These are phyloP conservation scores for Colletotrichum sp. DNA, from an alignment of 2,329 filamentous ascomycete genomes.

Conservation along the genomic window DNA sequence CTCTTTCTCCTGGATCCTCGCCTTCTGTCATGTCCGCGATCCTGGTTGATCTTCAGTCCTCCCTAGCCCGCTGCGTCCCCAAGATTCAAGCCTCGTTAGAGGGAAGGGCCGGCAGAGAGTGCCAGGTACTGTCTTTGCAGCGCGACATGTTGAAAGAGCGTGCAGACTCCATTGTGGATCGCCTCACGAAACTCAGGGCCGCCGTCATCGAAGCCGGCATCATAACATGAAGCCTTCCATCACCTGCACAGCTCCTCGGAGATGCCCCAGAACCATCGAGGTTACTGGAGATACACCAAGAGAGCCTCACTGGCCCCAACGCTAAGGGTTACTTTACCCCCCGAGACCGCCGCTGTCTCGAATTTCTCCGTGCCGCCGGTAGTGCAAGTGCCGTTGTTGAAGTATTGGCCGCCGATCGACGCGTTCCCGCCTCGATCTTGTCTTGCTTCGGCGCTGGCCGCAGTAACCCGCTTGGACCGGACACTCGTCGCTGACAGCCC, in stretches of 20 bases:
- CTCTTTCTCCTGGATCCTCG: conserved; percentile 35
- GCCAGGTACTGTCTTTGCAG: conserved; percentile 28
- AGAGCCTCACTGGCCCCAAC: conserved; percentile 23
- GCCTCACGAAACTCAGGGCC: conserved; percentile 16
- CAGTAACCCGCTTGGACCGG: not conserved
- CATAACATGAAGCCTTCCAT: not conserved
- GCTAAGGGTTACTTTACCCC: conserved; percentile 11
- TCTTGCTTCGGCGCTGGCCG: conserved; percentile 1
- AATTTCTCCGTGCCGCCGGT: conserved; percentile 4
- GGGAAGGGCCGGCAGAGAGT: conserved; percentile 9
- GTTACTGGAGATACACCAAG: conserved; percentile 1
- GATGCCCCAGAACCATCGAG: not conserved
- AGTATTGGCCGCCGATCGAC: conserved; percentile 5
- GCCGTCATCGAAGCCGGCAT: not conserved
- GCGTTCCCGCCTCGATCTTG: conserved; percentile 5
- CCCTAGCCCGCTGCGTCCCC: conserved; percentile 16
- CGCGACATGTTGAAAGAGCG: conserved; percentile 30
- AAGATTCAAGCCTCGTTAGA: not conserved
- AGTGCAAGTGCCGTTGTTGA: conserved; percentile 1
- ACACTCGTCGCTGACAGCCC: not conserved
- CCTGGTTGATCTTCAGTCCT: conserved; percentile 34
- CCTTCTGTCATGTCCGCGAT: conserved; percentile 36
- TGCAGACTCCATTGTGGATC: conserved; percentile 22
- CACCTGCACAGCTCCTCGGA: not conserved
- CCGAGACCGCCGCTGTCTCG: not conserved